Base-by-base conservation (phyloP, 2,329 filamentous ascomycete genomes). In the Monosporascus sp. region DNA sequence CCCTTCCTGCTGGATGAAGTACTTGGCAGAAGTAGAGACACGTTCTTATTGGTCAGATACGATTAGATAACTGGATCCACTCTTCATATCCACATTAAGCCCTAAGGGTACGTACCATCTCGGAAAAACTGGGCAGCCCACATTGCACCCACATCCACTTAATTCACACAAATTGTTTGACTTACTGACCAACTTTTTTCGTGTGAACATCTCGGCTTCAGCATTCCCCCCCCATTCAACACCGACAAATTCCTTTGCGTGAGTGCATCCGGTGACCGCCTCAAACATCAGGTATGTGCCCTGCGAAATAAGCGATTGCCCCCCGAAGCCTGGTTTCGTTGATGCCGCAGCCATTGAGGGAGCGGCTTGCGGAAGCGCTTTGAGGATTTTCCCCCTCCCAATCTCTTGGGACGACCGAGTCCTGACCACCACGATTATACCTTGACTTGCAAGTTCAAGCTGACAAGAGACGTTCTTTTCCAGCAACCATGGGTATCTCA, bases 401-500 rank as follows among this genome's bases (percentile, higher is more conserved):
- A 17, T 46, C 4, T 27, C n/a, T n/a, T 34, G 1, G 31, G 31
- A 34, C 31, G 4, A 5, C 9, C 31, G 9, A 34, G 11, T 34
- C 31, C 31, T 9, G 31, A 11, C 31, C 27, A 31, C 27, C 9
- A 14, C 27, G 27, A 31, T 31, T 31, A 14, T 14, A 31, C 5
- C 27, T 14, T 34, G 11, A 14, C 31, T 14, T 14, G 31, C 31
- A 34, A 34, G 4, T 34, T 46, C 22, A 46, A 46, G n/a, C 43
- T 46, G 24, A 48, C 50, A 61, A 70, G 58, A 9, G 60, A 48
- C 55, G 34, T 58, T 55, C 56, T 65, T 54, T 56, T 52, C 64
- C 81, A 80, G 86, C 86, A 88, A 90, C 87, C 82, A 93, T 93
- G 89, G 90, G 94, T 99, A 97, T 99, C 84, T 97, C 93, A 81